phyloP scores from a whole-genome alignment of 352 stramenopile species.

The Phytopythium ostracodes region DNA sequence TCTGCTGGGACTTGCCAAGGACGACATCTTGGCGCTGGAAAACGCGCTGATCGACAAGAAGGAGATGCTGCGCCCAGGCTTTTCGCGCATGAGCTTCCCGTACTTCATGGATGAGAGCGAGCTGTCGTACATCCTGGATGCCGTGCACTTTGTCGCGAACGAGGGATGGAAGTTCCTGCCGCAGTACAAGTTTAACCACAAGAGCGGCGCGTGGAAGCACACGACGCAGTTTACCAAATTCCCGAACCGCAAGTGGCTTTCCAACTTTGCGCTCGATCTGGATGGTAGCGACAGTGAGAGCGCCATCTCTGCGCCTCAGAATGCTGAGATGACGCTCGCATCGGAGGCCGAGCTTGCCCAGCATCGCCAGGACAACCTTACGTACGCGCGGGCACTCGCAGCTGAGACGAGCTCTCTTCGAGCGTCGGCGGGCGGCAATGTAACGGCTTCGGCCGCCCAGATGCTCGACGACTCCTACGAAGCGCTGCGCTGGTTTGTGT shows the following conservation, averaged over 20 bases:
- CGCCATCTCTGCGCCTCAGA: background rate
- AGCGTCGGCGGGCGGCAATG: conserved; percentile 15
- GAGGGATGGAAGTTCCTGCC: conserved; percentile 93
- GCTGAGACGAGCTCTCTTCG: conserved; percentile 8
- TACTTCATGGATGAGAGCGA: conserved; percentile 84
- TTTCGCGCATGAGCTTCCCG: conserved; percentile 91
- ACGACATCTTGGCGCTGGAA: conserved; percentile 69
- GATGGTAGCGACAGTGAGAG: conserved; percentile 17
- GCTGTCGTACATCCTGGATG: conserved; percentile 91
- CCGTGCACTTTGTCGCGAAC: conserved; percentile 91
- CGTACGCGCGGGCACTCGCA: conserved; percentile 27
- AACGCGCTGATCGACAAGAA: conserved; percentile 85
- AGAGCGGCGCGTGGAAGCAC: conserved; percentile 91
- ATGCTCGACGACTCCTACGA: conserved; percentile 49
- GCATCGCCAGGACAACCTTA: conserved; percentile 42
- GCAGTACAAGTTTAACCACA: conserved; percentile 93
- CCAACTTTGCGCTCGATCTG: conserved; percentile 34
- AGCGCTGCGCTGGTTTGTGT: conserved; percentile 69
- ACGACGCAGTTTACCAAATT: conserved; percentile 50
- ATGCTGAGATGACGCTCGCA: conserved; percentile 7
- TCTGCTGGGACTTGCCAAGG: conserved; percentile 87
- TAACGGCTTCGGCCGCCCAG: conserved; percentile 32
- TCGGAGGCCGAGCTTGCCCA: conserved; percentile 33
- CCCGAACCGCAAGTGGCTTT: conserved; percentile 51
- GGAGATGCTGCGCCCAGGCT: conserved; percentile 94